Base-by-base conservation (phyloP, 208 protist species). In the Phytomonas sp. region DNA sequence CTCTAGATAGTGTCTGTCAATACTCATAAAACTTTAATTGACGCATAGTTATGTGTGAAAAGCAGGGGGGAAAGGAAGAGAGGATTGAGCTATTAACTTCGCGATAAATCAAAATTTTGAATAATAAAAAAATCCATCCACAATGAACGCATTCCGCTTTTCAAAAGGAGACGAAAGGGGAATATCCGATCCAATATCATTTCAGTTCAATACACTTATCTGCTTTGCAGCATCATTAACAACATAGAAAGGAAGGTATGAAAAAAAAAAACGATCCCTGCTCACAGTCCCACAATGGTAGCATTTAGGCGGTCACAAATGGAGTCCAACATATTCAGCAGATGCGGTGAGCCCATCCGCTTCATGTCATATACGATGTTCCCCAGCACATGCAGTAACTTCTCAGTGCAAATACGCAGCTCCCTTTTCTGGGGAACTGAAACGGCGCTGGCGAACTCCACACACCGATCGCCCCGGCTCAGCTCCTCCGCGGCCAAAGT, bases 331-430 rank as follows among this genome's bases (percentile, higher is more conserved):
- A 81, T 73, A 26, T 72, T 67, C 30, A 66, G 66, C 8, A 77
- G 56, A 60, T 73, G 52, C 2, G 77, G 72, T 52, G 70, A 73
- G 11, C 81, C 76, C 29, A 82, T 59, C 34, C 81, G 66, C 34
- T 76, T 62, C 26, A 93, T 77, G 66, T 90, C 83, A 4, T 87
- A 66, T 14, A 64, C 62, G 23, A 82, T 66, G 31, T 62, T 76
- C 26, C 63, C 59, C 42, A 93, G 80, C 23, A 80, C 76, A 67
- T 79, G 69, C 49, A 83, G 56, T 29, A 88, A 70, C 29, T 80
- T 77, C 29, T 89, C 76, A 19, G 79, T 69, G 0, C 71, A 67
- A 34, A 67, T 67, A 2, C 36, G 70, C 52, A 91, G 76, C 32
- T 81, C 70, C 33, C 72, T 69, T 52, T 65, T 65, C 2, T 65